Evolutionary conservation across 306 rosid species (phyloP).

Genomic region (Acacia crassicarpa): DNA sequence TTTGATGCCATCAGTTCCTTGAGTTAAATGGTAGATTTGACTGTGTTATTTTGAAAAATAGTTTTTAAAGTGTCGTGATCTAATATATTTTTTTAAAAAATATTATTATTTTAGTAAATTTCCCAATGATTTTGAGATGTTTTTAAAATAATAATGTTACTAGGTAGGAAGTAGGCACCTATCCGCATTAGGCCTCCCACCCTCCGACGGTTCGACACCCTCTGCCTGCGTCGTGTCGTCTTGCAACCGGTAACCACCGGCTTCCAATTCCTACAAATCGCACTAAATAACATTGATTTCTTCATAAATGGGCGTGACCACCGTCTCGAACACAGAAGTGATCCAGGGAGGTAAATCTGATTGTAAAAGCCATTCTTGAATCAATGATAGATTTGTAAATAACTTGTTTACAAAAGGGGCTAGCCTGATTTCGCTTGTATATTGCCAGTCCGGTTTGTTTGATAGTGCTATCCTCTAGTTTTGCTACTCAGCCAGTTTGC

Average conservation of each 20-base stretch:
- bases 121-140: too few relatives aligned
- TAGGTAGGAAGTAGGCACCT: background rate
- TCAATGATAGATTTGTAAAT: background rate
- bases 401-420: background rate
- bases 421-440: background rate
- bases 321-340: conserved; percentile 49
- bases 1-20: too few relatives aligned
- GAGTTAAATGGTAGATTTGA: too few relatives aligned
- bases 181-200: background rate
- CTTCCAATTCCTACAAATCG: background rate
- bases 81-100: too few relatives aligned
- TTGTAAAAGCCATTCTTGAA: background rate
- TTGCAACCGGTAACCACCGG: background rate
- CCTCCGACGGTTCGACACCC: background rate
- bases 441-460: background rate
- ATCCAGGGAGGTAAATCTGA: conserved; percentile 43
- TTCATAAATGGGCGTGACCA: conserved; percentile 52
- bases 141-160: background rate
- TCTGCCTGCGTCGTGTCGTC: background rate
- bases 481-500: background rate
- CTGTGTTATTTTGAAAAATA: too few relatives aligned
- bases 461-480: background rate
- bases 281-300: conserved; percentile 40
- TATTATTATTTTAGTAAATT: too few relatives aligned
- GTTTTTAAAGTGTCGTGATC: too few relatives aligned